Conservation (phyloP, 441 rosid genomes). For the Aquilaria agallochum region DNA sequence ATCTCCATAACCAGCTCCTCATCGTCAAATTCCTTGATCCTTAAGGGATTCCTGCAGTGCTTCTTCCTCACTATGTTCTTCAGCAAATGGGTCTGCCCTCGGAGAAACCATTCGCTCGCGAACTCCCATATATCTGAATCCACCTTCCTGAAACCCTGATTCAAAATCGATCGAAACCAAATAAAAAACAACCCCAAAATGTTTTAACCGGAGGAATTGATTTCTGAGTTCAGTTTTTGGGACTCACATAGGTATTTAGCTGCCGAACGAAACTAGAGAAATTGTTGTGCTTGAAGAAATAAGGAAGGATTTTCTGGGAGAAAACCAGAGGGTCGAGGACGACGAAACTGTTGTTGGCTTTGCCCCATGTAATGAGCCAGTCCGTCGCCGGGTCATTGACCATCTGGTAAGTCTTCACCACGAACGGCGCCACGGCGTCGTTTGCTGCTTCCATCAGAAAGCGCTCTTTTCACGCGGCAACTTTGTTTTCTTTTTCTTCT, state of each 20-base stretch:
- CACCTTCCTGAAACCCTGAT: conserved; percentile 64
- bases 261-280: conserved; percentile 74
- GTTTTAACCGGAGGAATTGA: background rate
- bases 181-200: background rate
- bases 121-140: conserved; percentile 75
- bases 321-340: conserved; percentile 49
- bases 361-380: conserved; percentile 45
- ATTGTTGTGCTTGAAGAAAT: conserved; percentile 62
- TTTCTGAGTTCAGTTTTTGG: background rate
- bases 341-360: conserved; percentile 58
- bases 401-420: conserved; percentile 59
- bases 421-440: conserved; percentile 48
- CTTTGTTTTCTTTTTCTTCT: too few species aligned
- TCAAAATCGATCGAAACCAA: conserved; percentile 5
- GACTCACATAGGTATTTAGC: conserved; percentile 56
- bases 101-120: conserved; percentile 64
- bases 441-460: background rate
- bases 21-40: conserved; percentile 47
- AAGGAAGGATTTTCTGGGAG: conserved; percentile 49
- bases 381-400: conserved; percentile 58
- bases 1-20: conserved; percentile 69
- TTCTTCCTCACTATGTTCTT: conserved; percentile 53
- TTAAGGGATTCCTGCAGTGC: conserved; percentile 28
- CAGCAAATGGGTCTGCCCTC: conserved; percentile 57
- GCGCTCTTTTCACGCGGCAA: too few species aligned